Evolutionary conservation across 768 basidiomycete species (phyloP).

Genomic region (Naganishia friedmannii): DNA sequence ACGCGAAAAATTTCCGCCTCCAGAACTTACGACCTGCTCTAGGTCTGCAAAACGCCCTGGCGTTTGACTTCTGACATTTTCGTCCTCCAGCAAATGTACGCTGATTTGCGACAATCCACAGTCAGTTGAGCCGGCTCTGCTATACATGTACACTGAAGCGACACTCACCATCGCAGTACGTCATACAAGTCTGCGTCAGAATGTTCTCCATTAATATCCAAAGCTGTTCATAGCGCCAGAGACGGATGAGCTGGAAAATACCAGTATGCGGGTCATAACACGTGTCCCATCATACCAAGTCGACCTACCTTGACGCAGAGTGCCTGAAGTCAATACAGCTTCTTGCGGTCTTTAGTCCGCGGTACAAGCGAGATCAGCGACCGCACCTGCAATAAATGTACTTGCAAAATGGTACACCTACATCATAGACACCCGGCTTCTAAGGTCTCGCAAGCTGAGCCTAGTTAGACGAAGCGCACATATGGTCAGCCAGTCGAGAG

Average conservation of each 20-base stretch:
- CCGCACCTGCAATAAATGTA: background rate
- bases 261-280: background rate
- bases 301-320: constrained; percentile 34
- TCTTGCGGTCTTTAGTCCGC: constrained; percentile 51
- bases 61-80: constrained; percentile 23
- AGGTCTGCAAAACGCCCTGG: constrained; percentile 20
- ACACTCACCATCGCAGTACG: constrained; percentile 43
- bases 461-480: background rate
- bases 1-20: constrained; percentile 41
- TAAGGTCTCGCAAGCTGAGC: constrained; percentile 1
- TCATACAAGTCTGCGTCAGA: constrained; percentile 69
- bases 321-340: constrained; percentile 46
- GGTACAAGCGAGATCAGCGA: constrained; percentile 17
- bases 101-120: too few species aligned
- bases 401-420: background rate
- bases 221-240: constrained; percentile 61
- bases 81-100: constrained; percentile 47
- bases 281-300: background rate
- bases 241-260: background rate
- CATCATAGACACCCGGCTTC: constrained; percentile 17
- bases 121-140: background rate
- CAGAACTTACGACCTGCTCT: background rate
- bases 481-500: too few species aligned
- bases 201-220: constrained; percentile 87
- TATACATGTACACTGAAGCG: too few species aligned